Conservation (phyloP, 2,329 filamentous ascomycete genomes). For the Nemania sp. region DNA sequence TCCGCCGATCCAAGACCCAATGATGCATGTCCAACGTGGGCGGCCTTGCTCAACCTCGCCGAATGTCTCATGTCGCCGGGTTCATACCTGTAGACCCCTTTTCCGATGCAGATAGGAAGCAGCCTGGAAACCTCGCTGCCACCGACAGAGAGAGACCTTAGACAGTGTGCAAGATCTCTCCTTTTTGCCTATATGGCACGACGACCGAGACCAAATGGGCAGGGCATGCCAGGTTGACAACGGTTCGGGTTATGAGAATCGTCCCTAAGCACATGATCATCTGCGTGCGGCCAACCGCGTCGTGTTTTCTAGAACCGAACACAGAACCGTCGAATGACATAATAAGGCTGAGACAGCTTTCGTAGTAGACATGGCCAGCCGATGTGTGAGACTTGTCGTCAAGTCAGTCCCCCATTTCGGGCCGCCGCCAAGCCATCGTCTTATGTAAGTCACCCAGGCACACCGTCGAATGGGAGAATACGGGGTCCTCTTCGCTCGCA, state of each 20-base stretch:
- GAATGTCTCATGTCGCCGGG: background rate
- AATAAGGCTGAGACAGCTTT: slow-evolving; percentile 21
- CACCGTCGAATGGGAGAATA: background rate
- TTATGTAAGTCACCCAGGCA: slow-evolving; percentile 18
- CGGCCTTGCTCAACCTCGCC: background rate
- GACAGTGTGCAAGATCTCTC: background rate
- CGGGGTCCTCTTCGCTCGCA: slow-evolving; percentile 2
- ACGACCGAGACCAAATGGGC: background rate
- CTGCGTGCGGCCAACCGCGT: background rate
- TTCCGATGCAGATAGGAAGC: background rate
- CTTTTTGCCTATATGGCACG: background rate
- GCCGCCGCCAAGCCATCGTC: slow-evolving; percentile 20
- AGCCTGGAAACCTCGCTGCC: background rate
- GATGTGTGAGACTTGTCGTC: background rate
- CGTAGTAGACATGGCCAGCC: slow-evolving; percentile 2
- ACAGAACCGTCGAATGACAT: slow-evolving; percentile 4
- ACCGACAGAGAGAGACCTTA: background rate
- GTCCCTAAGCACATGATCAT: background rate
- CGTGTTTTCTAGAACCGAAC: background rate
- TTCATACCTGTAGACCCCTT: background rate
- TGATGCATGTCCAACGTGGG: background rate
- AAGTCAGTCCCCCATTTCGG: background rate
- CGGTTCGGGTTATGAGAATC: background rate
- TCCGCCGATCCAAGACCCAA: background rate
- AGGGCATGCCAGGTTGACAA: background rate